A percentile compares a stretch with the other conserved stretches of the same genome.
Evolutionary conservation across 2,329 filamentous ascomycete species (phyloP).

Genomic region (Cladosporium halotolerans): DNA sequence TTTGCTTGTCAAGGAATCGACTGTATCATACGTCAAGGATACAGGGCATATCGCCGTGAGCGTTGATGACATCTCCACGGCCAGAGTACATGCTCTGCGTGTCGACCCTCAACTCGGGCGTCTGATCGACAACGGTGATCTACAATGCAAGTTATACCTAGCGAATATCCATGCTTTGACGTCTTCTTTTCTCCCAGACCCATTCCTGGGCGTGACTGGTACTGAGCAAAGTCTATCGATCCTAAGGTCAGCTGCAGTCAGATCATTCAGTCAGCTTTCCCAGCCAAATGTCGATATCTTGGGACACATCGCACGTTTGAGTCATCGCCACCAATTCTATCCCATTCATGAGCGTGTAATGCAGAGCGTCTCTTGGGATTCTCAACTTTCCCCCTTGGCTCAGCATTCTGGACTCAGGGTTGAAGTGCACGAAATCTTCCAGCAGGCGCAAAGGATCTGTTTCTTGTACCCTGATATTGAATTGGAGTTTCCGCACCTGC

Average conservation of each 20-base stretch:
- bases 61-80: constrained; percentile 36
- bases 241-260: constrained; percentile 16
- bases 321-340: constrained; percentile 38
- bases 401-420: constrained; percentile 36
- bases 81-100: constrained; percentile 49
- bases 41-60: constrained; percentile 41
- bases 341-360: constrained; percentile 36
- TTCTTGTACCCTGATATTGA: constrained; percentile 15
- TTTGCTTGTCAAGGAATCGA: constrained; percentile 42
- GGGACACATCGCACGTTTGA: constrained; percentile 25
- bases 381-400: constrained; percentile 32
- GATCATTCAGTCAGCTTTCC: constrained; percentile 21
- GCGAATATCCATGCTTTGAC: constrained; percentile 59
- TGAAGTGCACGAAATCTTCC: constrained; percentile 22
- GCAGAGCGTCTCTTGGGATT: constrained; percentile 42
- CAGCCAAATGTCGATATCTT: constrained; percentile 20
- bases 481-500: background rate
- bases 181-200: constrained; percentile 52
- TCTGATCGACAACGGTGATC: background rate
- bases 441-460: constrained; percentile 14
- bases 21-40: constrained; percentile 27
- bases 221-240: constrained; percentile 46
- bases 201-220: constrained; percentile 53
- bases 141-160: too few relatives aligned
- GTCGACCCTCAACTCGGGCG: constrained; percentile 36